Evolutionary conservation across 169 alveolate genomes (phyloP).

Genomic region (Plasmodium vivax): DNA sequence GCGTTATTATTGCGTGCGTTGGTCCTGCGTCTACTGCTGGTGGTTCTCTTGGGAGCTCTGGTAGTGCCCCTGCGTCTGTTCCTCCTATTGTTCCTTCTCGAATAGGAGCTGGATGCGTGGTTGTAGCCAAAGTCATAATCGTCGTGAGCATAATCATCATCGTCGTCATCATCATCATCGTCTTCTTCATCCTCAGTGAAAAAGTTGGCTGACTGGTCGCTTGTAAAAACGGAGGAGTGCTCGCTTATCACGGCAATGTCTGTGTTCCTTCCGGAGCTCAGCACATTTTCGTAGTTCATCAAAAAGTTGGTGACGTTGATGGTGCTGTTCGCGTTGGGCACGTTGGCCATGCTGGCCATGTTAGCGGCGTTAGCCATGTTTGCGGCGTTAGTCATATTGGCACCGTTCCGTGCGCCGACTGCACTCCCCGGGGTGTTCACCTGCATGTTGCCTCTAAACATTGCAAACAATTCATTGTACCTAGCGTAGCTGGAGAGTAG

Average conservation of each 20-base stretch:
- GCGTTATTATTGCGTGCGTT: neutral
- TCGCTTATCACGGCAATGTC: constrained; percentile 67
- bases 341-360: neutral
- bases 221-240: constrained; percentile 39
- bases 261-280: constrained; percentile 20
- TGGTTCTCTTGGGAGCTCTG: neutral
- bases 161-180: constrained; percentile 60
- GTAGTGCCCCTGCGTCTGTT: constrained; percentile 1
- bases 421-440: neutral
- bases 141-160: constrained; percentile 17
- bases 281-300: constrained; percentile 18
- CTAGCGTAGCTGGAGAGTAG: constrained; percentile 40
- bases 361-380: neutral
- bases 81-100: constrained; percentile 16
- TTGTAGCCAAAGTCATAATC: constrained; percentile 20
- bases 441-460: constrained; percentile 48
- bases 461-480: constrained; percentile 55
- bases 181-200: constrained; percentile 55
- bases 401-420: neutral
- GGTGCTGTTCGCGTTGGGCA: neutral
- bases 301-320: constrained; percentile 1
- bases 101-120: neutral
- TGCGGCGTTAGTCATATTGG: neutral
- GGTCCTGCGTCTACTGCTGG: neutral
- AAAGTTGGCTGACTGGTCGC: constrained; percentile 61